phyloP scores from a whole-genome alignment of 208 protist genomes.

The Novymonas esmeraldas region DNA sequence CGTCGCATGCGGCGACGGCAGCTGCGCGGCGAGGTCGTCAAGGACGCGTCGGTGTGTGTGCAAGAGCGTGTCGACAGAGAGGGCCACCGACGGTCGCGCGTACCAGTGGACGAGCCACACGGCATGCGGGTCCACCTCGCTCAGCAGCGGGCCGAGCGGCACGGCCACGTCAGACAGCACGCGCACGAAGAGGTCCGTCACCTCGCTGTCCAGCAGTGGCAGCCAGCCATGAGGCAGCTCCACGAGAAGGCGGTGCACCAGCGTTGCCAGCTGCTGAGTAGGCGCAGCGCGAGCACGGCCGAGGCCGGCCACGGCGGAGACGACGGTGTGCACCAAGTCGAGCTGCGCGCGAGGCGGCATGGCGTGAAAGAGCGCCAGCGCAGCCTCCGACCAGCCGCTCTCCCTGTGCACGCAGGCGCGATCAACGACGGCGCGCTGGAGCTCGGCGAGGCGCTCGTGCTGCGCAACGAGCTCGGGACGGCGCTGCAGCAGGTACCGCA shows the following conservation, averaged over 20 bases:
- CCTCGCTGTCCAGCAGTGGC: conserved; percentile 39
- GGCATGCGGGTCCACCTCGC: conserved; percentile 40
- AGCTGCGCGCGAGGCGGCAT: conserved; percentile 21
- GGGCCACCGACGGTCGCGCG: conserved; percentile 34
- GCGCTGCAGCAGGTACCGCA: conserved; percentile 19
- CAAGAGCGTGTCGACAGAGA: conserved; percentile 15
- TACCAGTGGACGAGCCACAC: conserved; percentile 47
- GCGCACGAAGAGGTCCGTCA: conserved; percentile 35
- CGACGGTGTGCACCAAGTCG: conserved; percentile 13
- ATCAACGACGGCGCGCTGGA: conserved; percentile 11
- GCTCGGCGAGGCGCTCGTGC: conserved; percentile 7
- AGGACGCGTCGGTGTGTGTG: neutral
- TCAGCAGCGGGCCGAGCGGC: conserved; percentile 25
- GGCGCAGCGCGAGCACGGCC: neutral
- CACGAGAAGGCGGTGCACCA: conserved; percentile 23
- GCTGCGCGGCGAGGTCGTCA: neutral
- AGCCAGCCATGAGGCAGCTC: conserved; percentile 44
- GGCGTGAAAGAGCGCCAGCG: conserved; percentile 22
- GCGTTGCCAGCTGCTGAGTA: conserved; percentile 5
- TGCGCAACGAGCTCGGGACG: conserved; percentile 26
- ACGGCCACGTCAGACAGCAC: conserved; percentile 41
- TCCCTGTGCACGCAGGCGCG: conserved; percentile 3
- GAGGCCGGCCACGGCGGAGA: neutral
- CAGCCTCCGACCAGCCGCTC: conserved; percentile 10
- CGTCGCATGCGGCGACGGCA: conserved; percentile 11